Percentiles rank a stretch among this genome's conserved stretches.
phyloP scores from a whole-genome alignment of 1,284 basidiomycete genomes.

The Ustilago sp. region DNA sequence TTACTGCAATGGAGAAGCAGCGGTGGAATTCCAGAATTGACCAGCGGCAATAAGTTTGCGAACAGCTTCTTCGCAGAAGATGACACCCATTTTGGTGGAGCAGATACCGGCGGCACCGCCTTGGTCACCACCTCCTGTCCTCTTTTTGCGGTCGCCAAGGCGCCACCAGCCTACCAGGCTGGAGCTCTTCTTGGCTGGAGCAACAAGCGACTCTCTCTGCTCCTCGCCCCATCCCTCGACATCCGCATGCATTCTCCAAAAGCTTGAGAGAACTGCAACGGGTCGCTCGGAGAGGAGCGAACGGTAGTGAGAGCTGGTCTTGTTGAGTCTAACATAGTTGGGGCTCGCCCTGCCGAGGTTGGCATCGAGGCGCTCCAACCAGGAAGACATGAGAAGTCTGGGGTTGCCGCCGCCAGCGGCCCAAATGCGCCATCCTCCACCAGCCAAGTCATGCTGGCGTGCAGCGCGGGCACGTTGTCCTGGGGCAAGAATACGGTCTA shows the following conservation, averaged over 20 bases:
- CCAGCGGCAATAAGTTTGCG: conserved; percentile 53
- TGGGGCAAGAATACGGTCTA: conserved; percentile 55
- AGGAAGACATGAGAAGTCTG: conserved; percentile 43
- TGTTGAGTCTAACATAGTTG: conserved; percentile 36
- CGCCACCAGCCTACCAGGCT: conserved; percentile 61
- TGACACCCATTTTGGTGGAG: conserved; percentile 45
- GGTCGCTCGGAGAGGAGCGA: conserved; percentile 38
- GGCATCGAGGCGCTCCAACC: conserved; percentile 53
- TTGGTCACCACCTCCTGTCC: conserved; percentile 46
- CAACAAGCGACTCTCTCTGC: conserved; percentile 40
- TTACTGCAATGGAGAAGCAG: background rate
- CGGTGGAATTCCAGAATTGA: conserved; percentile 40
- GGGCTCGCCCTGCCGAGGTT: conserved; percentile 41
- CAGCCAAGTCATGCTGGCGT: conserved; percentile 35
- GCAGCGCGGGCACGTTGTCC: conserved; percentile 37
- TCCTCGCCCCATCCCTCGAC: conserved; percentile 51
- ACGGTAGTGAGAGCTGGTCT: conserved; percentile 18
- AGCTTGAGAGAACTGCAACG: conserved; percentile 53
- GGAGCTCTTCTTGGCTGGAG: conserved; percentile 32
- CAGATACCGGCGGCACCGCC: conserved; percentile 55
- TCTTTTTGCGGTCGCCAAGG: conserved; percentile 37
- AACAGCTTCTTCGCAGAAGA: conserved; percentile 58
- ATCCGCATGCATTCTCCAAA: conserved; percentile 57
- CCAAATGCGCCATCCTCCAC: conserved; percentile 49
- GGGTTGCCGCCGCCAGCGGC: conserved; percentile 48